Base-by-base conservation (phyloP, 2,329 filamentous ascomycete species). In the Fusarium nodosum region DNA sequence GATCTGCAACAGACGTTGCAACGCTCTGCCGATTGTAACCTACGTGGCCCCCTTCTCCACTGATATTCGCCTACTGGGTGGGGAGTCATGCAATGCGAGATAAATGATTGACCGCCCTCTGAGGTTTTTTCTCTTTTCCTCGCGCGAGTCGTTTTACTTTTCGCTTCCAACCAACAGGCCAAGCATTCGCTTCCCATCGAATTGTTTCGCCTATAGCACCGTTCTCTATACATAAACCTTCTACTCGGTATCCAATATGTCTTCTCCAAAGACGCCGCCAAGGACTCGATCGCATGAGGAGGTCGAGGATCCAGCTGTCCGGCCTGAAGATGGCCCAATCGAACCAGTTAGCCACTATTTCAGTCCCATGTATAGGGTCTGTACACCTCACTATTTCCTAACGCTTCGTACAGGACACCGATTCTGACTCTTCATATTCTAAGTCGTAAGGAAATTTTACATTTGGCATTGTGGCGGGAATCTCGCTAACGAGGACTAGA, bases 361-460 rank as follows among this genome's bases (percentile, higher is more conserved):
- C 34, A 52, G 13, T 7, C 48, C 48, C n/a, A 52, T 52, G 34
- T 30, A 28, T 26, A 9, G n/a, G 38, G 48, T n/a, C 4, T 28
- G 31, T 39, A 34, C 33, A 13, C 28, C 26, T 36, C 34, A 22
- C 7, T 33, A 16, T 59, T n/a, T 28, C 56, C 22, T 52, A 50
- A 58, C 60, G 36, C 31, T 33, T 60, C 13, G 11, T 9, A n/a
- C 15, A 68, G 65, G 65, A 68, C 11, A 46, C 55, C 24, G 55
- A 66, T 46, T 56, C 60, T 33, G 51, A 68, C 39, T 68, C 60
- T 28, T 45, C 66, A 5, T 66, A 69, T 38, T 51, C 66, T 6
- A 15, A 54, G 12, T 22, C 50, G 65, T 69, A 44, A 57, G 60
- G 47, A 22, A n/a, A 11, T 31, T 9, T 7, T 20, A 26, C 5